A percentile compares a stretch with the other conserved stretches of the same genome.
Conservation (phyloP, 371 early-diverging fungal species). For the Apophysomyces ossiformis region DNA sequence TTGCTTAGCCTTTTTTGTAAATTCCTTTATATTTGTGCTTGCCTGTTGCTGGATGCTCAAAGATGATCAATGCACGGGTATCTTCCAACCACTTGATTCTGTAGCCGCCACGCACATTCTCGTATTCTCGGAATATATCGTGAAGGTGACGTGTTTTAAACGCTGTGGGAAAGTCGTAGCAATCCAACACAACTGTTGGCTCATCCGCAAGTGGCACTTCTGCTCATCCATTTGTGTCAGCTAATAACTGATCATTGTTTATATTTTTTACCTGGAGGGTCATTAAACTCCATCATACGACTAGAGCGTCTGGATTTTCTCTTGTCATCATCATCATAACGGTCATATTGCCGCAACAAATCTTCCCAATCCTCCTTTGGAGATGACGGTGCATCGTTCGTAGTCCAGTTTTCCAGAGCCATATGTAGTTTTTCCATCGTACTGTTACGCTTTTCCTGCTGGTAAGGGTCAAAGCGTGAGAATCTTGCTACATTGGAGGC, state of each 20-base stretch:
- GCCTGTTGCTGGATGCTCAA: conserved; percentile 71
- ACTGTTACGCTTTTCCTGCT: conserved; percentile 1
- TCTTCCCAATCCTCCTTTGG: conserved; percentile 33
- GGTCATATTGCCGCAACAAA: conserved; percentile 48
- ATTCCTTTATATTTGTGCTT: conserved; percentile 14
- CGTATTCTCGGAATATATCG: conserved; percentile 57
- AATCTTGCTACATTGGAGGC: conserved; percentile 9
- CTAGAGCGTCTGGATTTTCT: conserved; percentile 41
- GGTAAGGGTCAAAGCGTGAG: conserved; percentile 12
- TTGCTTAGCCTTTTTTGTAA: not conserved
- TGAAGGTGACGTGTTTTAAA: conserved; percentile 59
- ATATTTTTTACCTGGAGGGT: conserved; percentile 41
- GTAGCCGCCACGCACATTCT: conserved; percentile 67
- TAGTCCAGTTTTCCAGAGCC: not conserved
- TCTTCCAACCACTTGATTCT: conserved; percentile 79
- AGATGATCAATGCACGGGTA: conserved; percentile 71
- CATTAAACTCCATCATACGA: conserved; percentile 46
- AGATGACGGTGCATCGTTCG: not conserved
- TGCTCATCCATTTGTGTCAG: conserved; percentile 18
- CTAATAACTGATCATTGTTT: not conserved
- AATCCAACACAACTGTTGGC: conserved; percentile 52
- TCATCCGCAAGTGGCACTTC: conserved; percentile 47
- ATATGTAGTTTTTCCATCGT: conserved; percentile 2
- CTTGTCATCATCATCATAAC: conserved; percentile 32
- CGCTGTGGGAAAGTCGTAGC: conserved; percentile 55